A percentile compares a stretch with the other conserved stretches of the same genome.
Conservation (phyloP, 169 alveolate species). For the Plasmodium ovale region DNA sequence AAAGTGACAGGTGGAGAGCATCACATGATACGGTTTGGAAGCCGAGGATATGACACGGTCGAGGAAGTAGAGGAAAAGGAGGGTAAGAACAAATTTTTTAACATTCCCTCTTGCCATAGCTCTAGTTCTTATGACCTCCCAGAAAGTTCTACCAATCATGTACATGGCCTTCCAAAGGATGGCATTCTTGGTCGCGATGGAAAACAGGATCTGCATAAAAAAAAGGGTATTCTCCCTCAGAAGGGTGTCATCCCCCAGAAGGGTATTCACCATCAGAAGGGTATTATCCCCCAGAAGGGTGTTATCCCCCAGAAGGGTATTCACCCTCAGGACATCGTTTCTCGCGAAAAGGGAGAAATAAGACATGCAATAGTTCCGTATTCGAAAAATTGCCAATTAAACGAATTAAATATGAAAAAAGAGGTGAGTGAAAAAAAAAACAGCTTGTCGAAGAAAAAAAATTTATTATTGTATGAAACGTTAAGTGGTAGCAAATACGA, state of each 20-base stretch:
- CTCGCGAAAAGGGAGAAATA: conserved; percentile 9
- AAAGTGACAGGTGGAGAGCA: not conserved
- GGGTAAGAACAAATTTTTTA: not conserved
- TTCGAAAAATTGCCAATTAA: not conserved
- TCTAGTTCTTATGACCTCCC: conserved; percentile 24
- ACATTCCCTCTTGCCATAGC: conserved; percentile 17
- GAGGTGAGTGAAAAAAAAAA: conserved; percentile 2
- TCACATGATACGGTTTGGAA: not conserved
- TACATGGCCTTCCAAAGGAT: not conserved
- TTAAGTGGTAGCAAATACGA: not conserved
- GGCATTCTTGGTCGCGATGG: not conserved
- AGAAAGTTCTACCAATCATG: not conserved
- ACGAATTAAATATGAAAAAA: not conserved
- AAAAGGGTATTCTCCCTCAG: too few species aligned
- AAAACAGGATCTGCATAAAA: not conserved
- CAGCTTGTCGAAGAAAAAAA: conserved; percentile 12
- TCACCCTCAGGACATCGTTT: not conserved
- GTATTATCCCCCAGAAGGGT: too few species aligned
- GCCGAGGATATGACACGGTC: not conserved
- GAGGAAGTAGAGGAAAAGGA: conserved; percentile 5
- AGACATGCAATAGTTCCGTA: not conserved
- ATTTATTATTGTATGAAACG: not conserved
- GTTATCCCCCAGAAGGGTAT: too few species aligned
- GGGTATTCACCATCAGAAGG: too few species aligned
- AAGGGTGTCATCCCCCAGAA: too few species aligned